Percentiles rank a stretch among this genome's conserved stretches.
Evolutionary conservation across 257 asterid genomes (phyloP).

Genomic region (Lithospermum erythrorhizon): DNA sequence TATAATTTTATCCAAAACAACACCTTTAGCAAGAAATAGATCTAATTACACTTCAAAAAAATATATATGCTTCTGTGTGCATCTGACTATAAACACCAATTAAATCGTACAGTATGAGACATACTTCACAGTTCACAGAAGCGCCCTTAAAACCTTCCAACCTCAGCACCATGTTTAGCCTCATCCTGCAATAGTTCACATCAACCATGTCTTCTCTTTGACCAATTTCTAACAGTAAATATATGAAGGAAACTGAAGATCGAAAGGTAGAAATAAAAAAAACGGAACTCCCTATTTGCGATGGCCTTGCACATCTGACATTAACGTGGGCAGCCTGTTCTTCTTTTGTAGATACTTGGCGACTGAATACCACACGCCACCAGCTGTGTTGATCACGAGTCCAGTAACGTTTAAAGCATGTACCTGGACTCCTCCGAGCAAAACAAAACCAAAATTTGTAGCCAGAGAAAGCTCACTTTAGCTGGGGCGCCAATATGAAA

Average conservation of each 20-base stretch:
- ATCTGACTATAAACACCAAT: not conserved
- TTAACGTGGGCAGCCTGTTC: constrained; percentile 52
- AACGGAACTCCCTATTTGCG: constrained; percentile 23
- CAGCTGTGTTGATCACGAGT: constrained; percentile 75
- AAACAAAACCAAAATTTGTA: constrained; percentile 76
- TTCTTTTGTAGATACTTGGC: constrained; percentile 79
- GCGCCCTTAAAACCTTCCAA: not conserved
- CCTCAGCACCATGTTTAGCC: not conserved
- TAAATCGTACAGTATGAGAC: too few species aligned
- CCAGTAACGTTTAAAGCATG: constrained; percentile 77
- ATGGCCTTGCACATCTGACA: constrained; percentile 33
- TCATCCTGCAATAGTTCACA: not conserved
- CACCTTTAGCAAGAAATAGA: not conserved
- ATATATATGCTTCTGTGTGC: not conserved
- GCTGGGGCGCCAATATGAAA: not conserved
- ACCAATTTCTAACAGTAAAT: too few species aligned
- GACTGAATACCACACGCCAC: constrained; percentile 82
- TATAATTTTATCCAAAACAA: not conserved
- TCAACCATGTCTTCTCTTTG: too few species aligned
- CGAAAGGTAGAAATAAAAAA: not conserved
- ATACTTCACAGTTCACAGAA: not conserved
- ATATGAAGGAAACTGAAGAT: not conserved
- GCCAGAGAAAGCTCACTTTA: not conserved
- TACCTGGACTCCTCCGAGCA: constrained; percentile 85
- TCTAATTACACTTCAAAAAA: not conserved